These are phyloP conservation scores for Cutaneotrichosporon cyanovorans DNA, from an alignment of 1,284 basidiomycete genomes.

Conservation along the genomic window DNA sequence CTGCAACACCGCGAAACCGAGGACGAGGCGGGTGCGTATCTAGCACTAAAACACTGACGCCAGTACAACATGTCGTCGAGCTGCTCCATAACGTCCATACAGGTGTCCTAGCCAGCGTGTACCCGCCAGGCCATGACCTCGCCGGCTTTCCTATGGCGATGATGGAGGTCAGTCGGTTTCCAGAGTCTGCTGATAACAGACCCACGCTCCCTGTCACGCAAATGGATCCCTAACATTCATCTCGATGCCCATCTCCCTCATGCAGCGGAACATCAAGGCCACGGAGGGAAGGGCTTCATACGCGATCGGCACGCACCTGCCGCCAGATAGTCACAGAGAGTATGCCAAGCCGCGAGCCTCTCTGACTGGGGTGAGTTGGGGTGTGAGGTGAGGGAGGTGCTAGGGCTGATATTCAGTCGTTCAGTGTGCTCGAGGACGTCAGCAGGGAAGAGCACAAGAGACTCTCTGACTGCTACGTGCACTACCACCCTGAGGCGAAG, in stretches of 20 bases:
- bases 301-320: conserved; percentile 48
- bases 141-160: conserved; percentile 53
- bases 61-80: conserved; percentile 1
- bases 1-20: conserved; percentile 24
- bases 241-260: conserved; percentile 58
- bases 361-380: conserved; percentile 50
- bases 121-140: conserved; percentile 23
- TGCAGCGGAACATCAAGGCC: conserved; percentile 54
- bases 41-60: not conserved
- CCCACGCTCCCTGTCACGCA: conserved; percentile 51
- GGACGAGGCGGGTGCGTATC: conserved; percentile 24
- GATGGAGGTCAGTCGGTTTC: conserved; percentile 53
- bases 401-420: conserved; percentile 23
- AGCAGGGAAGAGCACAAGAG: conserved; percentile 16
- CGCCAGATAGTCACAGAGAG: conserved; percentile 40
- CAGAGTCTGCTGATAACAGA: conserved; percentile 1
- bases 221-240: conserved; percentile 58
- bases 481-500: conserved; percentile 40
- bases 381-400: not conserved
- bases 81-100: conserved; percentile 19
- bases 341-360: conserved; percentile 50
- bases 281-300: conserved; percentile 51
- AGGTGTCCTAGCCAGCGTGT: conserved; percentile 40
- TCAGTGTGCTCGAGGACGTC: conserved; percentile 30
- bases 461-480: conserved; percentile 29